Base-by-base conservation (phyloP, 768 basidiomycete species). In the Lactifluus echinatus region DNA sequence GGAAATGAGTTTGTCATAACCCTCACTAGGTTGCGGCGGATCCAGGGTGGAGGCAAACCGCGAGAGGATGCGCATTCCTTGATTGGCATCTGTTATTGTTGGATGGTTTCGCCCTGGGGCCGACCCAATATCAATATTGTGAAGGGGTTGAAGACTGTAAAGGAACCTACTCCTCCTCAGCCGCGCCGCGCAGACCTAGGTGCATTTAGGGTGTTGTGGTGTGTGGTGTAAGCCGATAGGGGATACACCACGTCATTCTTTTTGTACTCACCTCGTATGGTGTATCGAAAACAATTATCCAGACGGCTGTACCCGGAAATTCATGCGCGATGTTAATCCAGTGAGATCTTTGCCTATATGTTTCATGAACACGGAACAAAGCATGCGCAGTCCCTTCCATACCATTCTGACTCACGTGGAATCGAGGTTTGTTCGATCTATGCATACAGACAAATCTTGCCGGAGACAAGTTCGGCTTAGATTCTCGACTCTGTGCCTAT, bases 391-490 rank as follows among this genome's bases (percentile, higher is more conserved):
- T 36, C n/a, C 37, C 50, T 23, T 43, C 43, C 33, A 29, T 31
- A 19, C 19, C 19, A 47, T 50, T 42, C 33, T 28, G 26, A 59
- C 68, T 66, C 57, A 89, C 87, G 66, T 66, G 53, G 75, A 74
- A 67, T 89, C 79, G 62, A 89, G 78, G 71, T 91, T 90, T 24
- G 86, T 86, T 59, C 89, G 78, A 66, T 90, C 89, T 43, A 90
- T 79, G 67, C 85, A 87, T 15, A 84, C 84, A n/a, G 85, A 90
- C 47, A 73, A 68, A n/a, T 86, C 85, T 60, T 76, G 68, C 45
- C 64, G 61, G 50, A 90, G 75, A 7, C 76, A 74, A 23, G 71
- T 62, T 56, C 81, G 70, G 5, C 81, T 84, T 36, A 83, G 69
- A 8, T 71, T 67, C 66, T 90, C 89, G 0, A 90, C 89, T n/a